Evolutionary conservation across 495 filamentous ascomycete species (phyloP).

Genomic region (Diplogelasinospora grovesii): DNA sequence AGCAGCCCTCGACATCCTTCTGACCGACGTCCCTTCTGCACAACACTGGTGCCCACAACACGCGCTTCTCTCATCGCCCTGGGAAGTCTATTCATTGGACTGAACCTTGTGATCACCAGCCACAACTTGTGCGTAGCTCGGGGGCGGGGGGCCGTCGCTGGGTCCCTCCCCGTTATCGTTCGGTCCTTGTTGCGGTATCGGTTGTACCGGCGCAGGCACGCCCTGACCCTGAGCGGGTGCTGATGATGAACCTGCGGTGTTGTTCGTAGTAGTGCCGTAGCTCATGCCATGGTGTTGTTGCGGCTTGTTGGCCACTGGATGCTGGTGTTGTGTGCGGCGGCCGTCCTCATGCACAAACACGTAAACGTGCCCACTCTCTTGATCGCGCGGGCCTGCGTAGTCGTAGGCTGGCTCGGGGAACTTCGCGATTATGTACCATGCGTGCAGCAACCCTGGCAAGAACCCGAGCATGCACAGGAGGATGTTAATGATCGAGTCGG

Average conservation of each 20-base stretch:
- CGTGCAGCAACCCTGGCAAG: constrained; percentile 83
- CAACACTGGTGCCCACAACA: constrained; percentile 3
- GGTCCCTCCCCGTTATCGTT: constrained; percentile 36
- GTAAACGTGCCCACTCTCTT: constrained; percentile 53
- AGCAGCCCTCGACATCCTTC: no score
- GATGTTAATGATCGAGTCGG: constrained; percentile 92
- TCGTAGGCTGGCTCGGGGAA: constrained; percentile 68
- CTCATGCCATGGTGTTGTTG: constrained; percentile 28
- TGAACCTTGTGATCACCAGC: constrained; percentile 87
- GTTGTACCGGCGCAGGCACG: constrained; percentile 1
- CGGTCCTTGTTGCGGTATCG: constrained; percentile 7
- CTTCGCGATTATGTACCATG: constrained; percentile 96
- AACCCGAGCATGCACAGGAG: constrained; percentile 84
- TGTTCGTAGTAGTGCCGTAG: constrained; percentile 30
- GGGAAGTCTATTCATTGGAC: constrained; percentile 48
- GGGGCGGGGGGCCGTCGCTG: constrained; percentile 43
- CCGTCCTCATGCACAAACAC: constrained; percentile 51
- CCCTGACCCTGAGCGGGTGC: constrained; percentile 5
- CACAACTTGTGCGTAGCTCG: constrained; percentile 80
- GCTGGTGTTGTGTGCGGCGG: constrained; percentile 16
- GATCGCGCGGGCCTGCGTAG: constrained; percentile 57
- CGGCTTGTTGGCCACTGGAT: constrained; percentile 32
- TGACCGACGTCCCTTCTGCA: no score
- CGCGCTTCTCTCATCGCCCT: no score
- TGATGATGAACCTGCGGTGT: constrained; percentile 7